Percentiles rank a stretch among this genome's conserved stretches.
Evolutionary conservation across 768 basidiomycete genomes (phyloP).

Genomic region (Rhizopogon vulgaris): DNA sequence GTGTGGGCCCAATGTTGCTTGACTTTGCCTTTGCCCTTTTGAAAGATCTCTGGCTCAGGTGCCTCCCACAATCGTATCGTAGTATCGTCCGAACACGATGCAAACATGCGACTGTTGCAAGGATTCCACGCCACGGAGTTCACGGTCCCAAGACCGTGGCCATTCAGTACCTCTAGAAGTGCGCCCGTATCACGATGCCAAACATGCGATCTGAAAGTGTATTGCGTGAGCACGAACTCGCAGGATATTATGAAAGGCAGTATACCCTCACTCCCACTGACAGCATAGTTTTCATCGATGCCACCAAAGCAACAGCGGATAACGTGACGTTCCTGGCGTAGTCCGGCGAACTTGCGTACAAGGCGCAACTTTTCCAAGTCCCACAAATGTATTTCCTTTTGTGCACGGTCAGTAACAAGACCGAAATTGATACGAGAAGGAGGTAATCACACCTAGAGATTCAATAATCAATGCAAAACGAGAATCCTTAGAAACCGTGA

Average conservation of each 20-base stretch:
- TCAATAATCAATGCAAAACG: slow-evolving; percentile 83
- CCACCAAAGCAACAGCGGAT: slow-evolving; percentile 95
- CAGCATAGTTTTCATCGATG: slow-evolving; percentile 77
- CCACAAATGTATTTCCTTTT: slow-evolving; percentile 86
- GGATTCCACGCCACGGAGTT: slow-evolving; percentile 98
- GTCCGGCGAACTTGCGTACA: slow-evolving; percentile 79
- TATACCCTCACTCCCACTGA: slow-evolving; percentile 93
- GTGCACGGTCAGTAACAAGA: slow-evolving; percentile 5
- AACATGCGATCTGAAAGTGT: slow-evolving; percentile 69
- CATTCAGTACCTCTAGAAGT: slow-evolving; percentile 78
- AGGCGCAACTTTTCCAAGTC: slow-evolving; percentile 65
- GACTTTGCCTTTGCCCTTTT: slow-evolving; percentile 63
- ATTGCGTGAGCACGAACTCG: slow-evolving; percentile 6
- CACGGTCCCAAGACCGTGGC: slow-evolving; percentile 83
- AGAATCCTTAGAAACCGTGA: slow-evolving; percentile 82
- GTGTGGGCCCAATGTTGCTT: slow-evolving; percentile 9
- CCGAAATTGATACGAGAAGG: neutral
- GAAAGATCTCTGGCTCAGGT: slow-evolving; percentile 26
- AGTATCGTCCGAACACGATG: slow-evolving; percentile 90
- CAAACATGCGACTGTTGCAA: slow-evolving; percentile 83
- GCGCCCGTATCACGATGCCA: slow-evolving; percentile 88
- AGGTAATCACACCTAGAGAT: slow-evolving; percentile 68
- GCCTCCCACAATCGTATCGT: slow-evolving; percentile 88
- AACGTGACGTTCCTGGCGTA: slow-evolving; percentile 76
- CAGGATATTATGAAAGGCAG: neutral